Evolutionary conservation across 2,329 filamentous ascomycete species (phyloP).

Genomic region (Calycina herbarum): DNA sequence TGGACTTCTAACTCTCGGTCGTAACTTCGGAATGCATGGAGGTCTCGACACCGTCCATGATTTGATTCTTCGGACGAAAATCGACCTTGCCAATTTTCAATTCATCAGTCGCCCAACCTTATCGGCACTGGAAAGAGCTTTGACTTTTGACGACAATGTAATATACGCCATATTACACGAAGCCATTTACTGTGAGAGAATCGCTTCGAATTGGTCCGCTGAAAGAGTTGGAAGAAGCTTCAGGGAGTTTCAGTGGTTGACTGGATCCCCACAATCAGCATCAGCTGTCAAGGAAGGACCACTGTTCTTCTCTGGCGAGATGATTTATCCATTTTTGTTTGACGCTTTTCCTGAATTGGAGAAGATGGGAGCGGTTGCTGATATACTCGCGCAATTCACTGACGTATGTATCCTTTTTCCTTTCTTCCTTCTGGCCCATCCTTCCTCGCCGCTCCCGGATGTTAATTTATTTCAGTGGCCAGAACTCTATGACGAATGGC

Average conservation of each 20-base stretch:
- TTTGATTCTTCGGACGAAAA: constrained; percentile 66
- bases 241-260: constrained; percentile 51
- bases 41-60: constrained; percentile 75
- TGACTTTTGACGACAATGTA: constrained; percentile 72
- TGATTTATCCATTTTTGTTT: constrained; percentile 87
- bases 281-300: constrained; percentile 47
- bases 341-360: constrained; percentile 75
- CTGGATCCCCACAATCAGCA: constrained; percentile 32
- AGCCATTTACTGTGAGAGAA: constrained; percentile 74
- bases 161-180: constrained; percentile 90
- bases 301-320: constrained; percentile 85
- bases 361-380: constrained; percentile 66
- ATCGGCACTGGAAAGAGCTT: constrained; percentile 63
- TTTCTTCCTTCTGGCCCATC: too few relatives aligned
- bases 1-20: constrained; percentile 75
- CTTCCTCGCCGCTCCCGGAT: too few relatives aligned
- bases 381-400: constrained; percentile 65
- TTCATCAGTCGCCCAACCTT: constrained; percentile 73
- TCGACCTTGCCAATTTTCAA: constrained; percentile 75
- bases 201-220: constrained; percentile 74
- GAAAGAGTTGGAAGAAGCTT: constrained; percentile 57
- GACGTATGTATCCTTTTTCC: constrained; percentile 37
- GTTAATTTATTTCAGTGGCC: constrained; percentile 55
- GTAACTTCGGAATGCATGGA: constrained; percentile 73
- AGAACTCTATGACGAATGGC: constrained; percentile 70